phyloP scores from a whole-genome alignment of 495 filamentous ascomycete species.

The Mytilinidion resinicola region DNA sequence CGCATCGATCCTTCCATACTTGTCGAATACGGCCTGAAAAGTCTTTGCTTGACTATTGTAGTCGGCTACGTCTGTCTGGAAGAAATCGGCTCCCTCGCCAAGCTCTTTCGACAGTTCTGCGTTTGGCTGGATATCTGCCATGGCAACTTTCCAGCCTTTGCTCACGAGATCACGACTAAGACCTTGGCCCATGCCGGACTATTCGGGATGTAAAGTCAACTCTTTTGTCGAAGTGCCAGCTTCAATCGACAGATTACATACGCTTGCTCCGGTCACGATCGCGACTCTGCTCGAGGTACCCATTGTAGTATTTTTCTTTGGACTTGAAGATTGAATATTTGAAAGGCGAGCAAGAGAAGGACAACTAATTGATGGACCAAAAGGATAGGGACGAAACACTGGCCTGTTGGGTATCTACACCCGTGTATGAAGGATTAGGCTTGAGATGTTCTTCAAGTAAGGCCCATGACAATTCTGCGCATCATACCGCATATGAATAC shows the following conservation, averaged over 20 bases:
- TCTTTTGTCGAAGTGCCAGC: background rate
- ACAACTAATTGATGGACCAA: too few relatives aligned
- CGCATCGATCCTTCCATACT: conserved; percentile 37
- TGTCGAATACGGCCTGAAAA: conserved; percentile 34
- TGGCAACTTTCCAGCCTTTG: conserved; percentile 31
- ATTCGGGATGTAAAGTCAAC: background rate
- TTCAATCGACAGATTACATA: conserved; percentile 8
- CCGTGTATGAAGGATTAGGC: too few relatives aligned
- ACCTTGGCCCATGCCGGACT: conserved; percentile 32
- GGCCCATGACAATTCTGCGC: too few relatives aligned
- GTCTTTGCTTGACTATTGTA: conserved; percentile 36
- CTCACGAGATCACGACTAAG: conserved; percentile 26
- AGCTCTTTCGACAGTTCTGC: conserved; percentile 27
- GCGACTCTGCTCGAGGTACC: conserved; percentile 21
- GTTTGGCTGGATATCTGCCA: conserved; percentile 31
- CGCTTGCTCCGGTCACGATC: conserved; percentile 33
- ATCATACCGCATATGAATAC: too few relatives aligned
- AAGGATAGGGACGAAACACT: too few relatives aligned
- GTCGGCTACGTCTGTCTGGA: conserved; percentile 33
- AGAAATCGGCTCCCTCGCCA: conserved; percentile 32
- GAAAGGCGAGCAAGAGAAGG: too few relatives aligned
- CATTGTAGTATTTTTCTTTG: conserved; percentile 3
- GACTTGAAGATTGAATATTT: too few relatives aligned
- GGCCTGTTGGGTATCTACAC: too few relatives aligned
- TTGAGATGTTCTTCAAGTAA: too few relatives aligned